phyloP scores from a whole-genome alignment of 2,329 filamentous ascomycete species.

The Xylariaceae sp. region DNA sequence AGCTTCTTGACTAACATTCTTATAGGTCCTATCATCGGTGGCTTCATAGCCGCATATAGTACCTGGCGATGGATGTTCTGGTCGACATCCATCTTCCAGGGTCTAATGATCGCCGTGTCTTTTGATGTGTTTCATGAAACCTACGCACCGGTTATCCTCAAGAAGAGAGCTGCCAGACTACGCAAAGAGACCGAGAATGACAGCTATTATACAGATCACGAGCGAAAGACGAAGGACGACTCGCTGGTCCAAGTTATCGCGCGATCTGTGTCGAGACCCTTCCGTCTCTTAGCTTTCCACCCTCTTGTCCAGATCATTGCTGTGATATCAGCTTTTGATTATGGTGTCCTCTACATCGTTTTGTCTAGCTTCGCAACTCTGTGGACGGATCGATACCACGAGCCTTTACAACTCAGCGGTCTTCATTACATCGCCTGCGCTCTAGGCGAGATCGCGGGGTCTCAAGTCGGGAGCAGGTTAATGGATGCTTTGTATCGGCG shows the following conservation, averaged over 20 bases:
- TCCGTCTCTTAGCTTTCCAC: slow-evolving; percentile 54
- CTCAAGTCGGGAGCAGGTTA: slow-evolving; percentile 41
- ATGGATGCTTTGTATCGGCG: slow-evolving; percentile 39
- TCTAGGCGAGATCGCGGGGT: slow-evolving; percentile 57
- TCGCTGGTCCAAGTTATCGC: slow-evolving; percentile 24
- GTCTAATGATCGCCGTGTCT: slow-evolving; percentile 31
- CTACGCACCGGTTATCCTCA: slow-evolving; percentile 34
- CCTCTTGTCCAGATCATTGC: slow-evolving; percentile 57
- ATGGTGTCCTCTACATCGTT: slow-evolving; percentile 61
- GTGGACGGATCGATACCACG: slow-evolving; percentile 52
- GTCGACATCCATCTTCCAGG: slow-evolving; percentile 40
- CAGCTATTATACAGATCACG: slow-evolving; percentile 34
- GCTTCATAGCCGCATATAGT: slow-evolving; percentile 34
- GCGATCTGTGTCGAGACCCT: slow-evolving; percentile 47
- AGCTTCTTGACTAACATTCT: no score
- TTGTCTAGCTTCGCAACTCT: slow-evolving; percentile 58
- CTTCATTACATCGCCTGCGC: slow-evolving; percentile 62
- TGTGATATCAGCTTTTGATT: slow-evolving; percentile 54
- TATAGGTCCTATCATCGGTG: slow-evolving; percentile 29
- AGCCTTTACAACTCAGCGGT: slow-evolving; percentile 55
- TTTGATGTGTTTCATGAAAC: slow-evolving; percentile 36
- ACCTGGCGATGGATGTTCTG: slow-evolving; percentile 46
- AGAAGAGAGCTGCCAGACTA: slow-evolving; percentile 29
- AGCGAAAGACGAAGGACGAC: slow-evolving; percentile 32
- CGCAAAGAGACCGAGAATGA: slow-evolving; percentile 31